Evolutionary conservation across 768 basidiomycete species (phyloP), one percentile per base, ranked within the genome.

Genomic region (Xerocomus brunneocitrinus): DNA sequence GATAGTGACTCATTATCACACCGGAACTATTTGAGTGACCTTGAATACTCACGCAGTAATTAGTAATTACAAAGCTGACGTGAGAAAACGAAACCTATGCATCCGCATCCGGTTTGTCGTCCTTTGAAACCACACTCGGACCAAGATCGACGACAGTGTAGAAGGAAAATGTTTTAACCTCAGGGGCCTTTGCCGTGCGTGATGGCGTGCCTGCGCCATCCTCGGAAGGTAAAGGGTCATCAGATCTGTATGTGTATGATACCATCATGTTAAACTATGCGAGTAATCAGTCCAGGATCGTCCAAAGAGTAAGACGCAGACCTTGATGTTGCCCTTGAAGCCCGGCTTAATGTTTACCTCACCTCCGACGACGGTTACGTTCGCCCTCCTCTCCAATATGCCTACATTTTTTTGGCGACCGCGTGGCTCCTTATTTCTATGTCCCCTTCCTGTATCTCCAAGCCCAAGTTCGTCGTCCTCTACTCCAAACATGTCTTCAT

Each of bases 221-320:
- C 49, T 86, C 84, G 1, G 82, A 79, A 13, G 82, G 80, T 3
- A 82, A 76, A 24, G 84, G 79, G 55, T 97, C 95, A 63, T 98
- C 95, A 0, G 91, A 87, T 32, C 89, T 82, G 67, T 98, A 99
- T 0, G 93, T 95, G 69, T 92, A 98, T 3, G 91, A 83, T 2
- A 99, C 87, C 56, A 94, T 80, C 82, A 98, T 86, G 62, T 94
- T 94, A 68, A 94, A 94, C 95, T 98, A 67, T 39, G 32, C n/a
- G 47, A 8, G 40, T 10, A 8, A 31, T 57, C 25, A 65, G 41
- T 54, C 41, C 14, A 8, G 25, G 30, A 9, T 31, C 25, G 22
- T 44, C 35, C 30, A 38, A 32, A 25, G 34, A 3, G 24, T 31
- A 49, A 32, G 45, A 39, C 27, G 66, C 85, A 39, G 52, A 95